Conservation (phyloP, 2,329 filamentous ascomycete genomes). For the Dactylellina leptospora region DNA sequence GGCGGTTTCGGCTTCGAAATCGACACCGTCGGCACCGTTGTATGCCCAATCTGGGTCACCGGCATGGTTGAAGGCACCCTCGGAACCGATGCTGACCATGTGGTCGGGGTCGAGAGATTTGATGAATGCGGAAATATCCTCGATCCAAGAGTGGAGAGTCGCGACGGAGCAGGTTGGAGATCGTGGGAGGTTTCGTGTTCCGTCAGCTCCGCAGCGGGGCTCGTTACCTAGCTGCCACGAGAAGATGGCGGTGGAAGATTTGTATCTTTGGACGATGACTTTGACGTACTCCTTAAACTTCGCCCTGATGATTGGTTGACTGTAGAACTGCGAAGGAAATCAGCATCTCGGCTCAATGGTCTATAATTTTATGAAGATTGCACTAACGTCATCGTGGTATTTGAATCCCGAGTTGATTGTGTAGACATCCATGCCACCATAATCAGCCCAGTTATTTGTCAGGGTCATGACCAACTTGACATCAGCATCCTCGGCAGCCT, state of each 20-base stretch:
- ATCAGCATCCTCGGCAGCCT: conserved; percentile 64
- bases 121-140: conserved; percentile 67
- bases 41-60: conserved; percentile 59
- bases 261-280: conserved; percentile 65
- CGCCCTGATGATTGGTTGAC: conserved; percentile 64
- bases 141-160: conserved; percentile 64
- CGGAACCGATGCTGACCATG: conserved; percentile 67
- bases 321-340: conserved; percentile 62
- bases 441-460: conserved; percentile 68
- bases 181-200: conserved; percentile 63
- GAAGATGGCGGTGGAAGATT: conserved; percentile 64
- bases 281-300: conserved; percentile 65
- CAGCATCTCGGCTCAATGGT: not conserved
- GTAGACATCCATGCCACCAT: conserved; percentile 70
- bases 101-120: conserved; percentile 66
- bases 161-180: conserved; percentile 61
- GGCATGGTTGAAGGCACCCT: conserved; percentile 58
- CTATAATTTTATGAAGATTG: conserved; percentile 45
- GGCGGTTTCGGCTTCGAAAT: conserved; percentile 66
- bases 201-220: conserved; percentile 64
- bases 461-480: conserved; percentile 67
- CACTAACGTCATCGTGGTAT: conserved; percentile 64
- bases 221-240: conserved; percentile 69
- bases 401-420: conserved; percentile 66
- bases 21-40: conserved; percentile 64